phyloP scores from a whole-genome alignment of 1,284 basidiomycete species.

The Sanguinoderma infundibulare region DNA sequence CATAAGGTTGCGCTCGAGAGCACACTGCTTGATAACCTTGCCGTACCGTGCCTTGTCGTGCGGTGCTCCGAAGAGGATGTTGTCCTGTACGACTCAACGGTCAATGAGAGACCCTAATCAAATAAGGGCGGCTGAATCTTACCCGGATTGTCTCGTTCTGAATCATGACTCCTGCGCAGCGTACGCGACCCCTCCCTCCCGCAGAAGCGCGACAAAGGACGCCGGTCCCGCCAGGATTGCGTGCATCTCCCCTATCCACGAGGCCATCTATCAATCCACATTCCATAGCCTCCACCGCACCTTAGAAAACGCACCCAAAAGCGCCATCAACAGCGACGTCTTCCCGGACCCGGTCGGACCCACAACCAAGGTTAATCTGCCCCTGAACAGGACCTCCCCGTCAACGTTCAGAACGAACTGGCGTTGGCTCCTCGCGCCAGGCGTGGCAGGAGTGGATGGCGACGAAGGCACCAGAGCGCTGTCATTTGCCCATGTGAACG shows the following conservation, averaged over 20 bases:
- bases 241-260: constrained; percentile 55
- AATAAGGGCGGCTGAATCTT: background rate
- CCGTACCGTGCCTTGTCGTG: constrained; percentile 47
- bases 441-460: background rate
- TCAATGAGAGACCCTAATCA: no score
- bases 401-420: constrained; percentile 54
- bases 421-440: constrained; percentile 26
- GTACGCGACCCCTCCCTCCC: constrained; percentile 67
- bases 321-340: constrained; percentile 53
- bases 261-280: background rate
- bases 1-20: constrained; percentile 61
- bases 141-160: constrained; percentile 42
- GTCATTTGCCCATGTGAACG: constrained; percentile 43
- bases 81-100: constrained; percentile 34
- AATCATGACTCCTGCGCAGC: constrained; percentile 71
- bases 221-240: constrained; percentile 51
- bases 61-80: constrained; percentile 47
- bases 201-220: constrained; percentile 69
- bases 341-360: constrained; percentile 62
- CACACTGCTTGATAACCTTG: constrained; percentile 65
- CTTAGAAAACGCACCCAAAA: constrained; percentile 52
- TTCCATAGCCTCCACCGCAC: no score
- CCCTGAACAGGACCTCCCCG: constrained; percentile 58
- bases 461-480: background rate
- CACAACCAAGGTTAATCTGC: constrained; percentile 61